Percentiles rank a stretch among this genome's conserved stretches.
Conservation (phyloP, 2,329 filamentous ascomycete genomes). For the Ophiostoma fasciatum region DNA sequence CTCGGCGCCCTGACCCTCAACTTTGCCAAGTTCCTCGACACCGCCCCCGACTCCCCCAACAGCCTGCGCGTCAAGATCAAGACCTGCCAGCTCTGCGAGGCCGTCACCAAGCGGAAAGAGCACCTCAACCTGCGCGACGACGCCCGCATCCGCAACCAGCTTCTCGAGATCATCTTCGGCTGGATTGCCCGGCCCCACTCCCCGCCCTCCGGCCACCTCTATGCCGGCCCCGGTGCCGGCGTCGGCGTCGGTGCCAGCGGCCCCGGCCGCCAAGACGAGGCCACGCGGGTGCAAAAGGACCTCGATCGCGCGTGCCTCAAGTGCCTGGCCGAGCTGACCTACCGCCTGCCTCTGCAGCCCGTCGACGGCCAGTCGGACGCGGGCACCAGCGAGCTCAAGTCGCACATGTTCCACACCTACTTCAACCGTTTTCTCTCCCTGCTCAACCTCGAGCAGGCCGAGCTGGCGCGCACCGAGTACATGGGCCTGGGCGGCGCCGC, state of each 20-base stretch:
- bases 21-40: conserved; percentile 52
- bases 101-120: conserved; percentile 50
- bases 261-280: conserved; percentile 37
- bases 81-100: conserved; percentile 52
- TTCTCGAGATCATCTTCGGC: conserved; percentile 51
- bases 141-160: conserved; percentile 51
- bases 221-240: conserved; percentile 16
- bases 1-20: conserved; percentile 48
- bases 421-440: conserved; percentile 55
- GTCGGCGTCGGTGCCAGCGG: no score
- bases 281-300: conserved; percentile 44
- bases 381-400: conserved; percentile 52
- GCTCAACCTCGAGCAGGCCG: conserved; percentile 40
- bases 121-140: conserved; percentile 54
- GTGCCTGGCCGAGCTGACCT: conserved; percentile 50
- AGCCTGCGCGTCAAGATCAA: conserved; percentile 52
- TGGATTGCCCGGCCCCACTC: conserved; percentile 51
- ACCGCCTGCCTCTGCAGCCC: conserved; percentile 50
- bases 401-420: conserved; percentile 57
- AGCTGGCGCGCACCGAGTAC: conserved; percentile 28
- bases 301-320: conserved; percentile 51
- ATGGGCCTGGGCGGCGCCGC: conserved; percentile 4
- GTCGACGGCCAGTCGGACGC: conserved; percentile 51
- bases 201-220: conserved; percentile 30
- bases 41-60: conserved; percentile 37